Conservation (phyloP, 495 filamentous ascomycete species). For the Penicillium lividum region DNA sequence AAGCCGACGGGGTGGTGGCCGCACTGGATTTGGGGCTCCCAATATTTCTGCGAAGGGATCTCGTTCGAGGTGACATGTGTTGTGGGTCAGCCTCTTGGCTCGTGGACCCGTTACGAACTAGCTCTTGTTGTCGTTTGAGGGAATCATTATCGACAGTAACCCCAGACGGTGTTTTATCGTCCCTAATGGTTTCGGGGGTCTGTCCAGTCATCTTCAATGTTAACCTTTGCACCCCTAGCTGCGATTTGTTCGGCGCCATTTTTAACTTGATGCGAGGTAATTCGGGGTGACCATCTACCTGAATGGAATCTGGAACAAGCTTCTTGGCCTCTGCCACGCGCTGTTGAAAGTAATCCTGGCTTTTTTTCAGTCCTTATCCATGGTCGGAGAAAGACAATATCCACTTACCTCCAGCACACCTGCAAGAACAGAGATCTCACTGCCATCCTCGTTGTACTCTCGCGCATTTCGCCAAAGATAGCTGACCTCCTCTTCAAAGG, state of each 20-base stretch:
- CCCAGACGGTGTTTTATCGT: conserved; percentile 36
- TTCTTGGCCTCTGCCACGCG: conserved; percentile 69
- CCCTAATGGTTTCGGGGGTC: conserved; percentile 31
- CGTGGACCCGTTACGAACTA: conserved; percentile 47
- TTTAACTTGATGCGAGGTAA: conserved; percentile 64
- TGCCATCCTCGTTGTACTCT: conserved; percentile 86
- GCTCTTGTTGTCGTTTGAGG: conserved; percentile 47
- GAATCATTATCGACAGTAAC: conserved; percentile 54
- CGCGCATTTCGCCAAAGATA: conserved; percentile 85
- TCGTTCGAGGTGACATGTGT: conserved; percentile 22
- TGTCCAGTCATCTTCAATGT: conserved; percentile 44
- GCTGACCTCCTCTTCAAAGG: conserved; percentile 74
- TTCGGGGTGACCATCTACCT: conserved; percentile 55
- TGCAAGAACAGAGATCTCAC: conserved; percentile 71
- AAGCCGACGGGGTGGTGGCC: conserved; percentile 21
- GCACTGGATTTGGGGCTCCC: conserved; percentile 26
- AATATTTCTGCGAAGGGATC: conserved; percentile 20
- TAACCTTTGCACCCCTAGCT: conserved; percentile 44
- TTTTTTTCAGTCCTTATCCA: conserved; percentile 22
- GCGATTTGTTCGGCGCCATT: conserved; percentile 58
- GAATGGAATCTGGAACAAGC: conserved; percentile 60
- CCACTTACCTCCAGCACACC: conserved; percentile 69
- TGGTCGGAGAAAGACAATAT: neutral
- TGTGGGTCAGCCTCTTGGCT: conserved; percentile 33
- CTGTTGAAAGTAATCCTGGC: conserved; percentile 63